Evolutionary conservation across 768 basidiomycete genomes (phyloP).

Genomic region (Pleurotus giganteus): DNA sequence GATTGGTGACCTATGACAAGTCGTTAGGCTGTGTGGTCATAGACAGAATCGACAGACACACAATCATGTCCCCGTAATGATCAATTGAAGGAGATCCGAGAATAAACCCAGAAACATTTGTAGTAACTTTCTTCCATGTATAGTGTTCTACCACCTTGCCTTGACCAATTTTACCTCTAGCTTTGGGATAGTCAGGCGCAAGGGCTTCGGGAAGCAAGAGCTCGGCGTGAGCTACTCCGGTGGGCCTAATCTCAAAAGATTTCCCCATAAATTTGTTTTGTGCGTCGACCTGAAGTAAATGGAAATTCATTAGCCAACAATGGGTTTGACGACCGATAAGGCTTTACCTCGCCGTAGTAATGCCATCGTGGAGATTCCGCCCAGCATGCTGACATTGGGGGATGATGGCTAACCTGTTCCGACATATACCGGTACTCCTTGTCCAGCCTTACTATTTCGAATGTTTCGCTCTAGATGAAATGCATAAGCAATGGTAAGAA

Average conservation of each 20-base stretch:
- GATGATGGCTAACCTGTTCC: constrained; percentile 97
- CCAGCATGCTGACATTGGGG: constrained; percentile 95
- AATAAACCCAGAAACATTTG: constrained; percentile 90
- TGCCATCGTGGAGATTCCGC: constrained; percentile 87
- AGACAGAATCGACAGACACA: constrained; percentile 33
- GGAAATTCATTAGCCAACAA: not conserved
- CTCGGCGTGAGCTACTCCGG: constrained; percentile 90
- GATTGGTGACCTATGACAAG: constrained; percentile 68
- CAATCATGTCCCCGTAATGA: constrained; percentile 93
- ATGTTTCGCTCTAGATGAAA: constrained; percentile 74
- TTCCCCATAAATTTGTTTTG: constrained; percentile 97
- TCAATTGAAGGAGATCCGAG: constrained; percentile 86
- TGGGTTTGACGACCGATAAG: not conserved
- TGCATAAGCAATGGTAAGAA: not conserved
- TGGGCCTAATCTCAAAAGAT: constrained; percentile 94
- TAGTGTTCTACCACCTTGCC: constrained; percentile 85
- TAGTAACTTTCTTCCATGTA: constrained; percentile 94
- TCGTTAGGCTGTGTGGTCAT: constrained; percentile 1
- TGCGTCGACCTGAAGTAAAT: constrained; percentile 74
- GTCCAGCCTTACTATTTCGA: constrained; percentile 87
- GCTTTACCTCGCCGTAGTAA: constrained; percentile 80
- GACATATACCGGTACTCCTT: constrained; percentile 90
- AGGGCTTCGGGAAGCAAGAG: constrained; percentile 70
- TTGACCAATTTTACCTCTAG: constrained; percentile 34
- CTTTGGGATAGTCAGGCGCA: constrained; percentile 61